Percentiles rank a stretch among this genome's conserved stretches.
phyloP scores from a whole-genome alignment of 2,329 filamentous ascomycete species.

The Apiospora phragmitis region DNA sequence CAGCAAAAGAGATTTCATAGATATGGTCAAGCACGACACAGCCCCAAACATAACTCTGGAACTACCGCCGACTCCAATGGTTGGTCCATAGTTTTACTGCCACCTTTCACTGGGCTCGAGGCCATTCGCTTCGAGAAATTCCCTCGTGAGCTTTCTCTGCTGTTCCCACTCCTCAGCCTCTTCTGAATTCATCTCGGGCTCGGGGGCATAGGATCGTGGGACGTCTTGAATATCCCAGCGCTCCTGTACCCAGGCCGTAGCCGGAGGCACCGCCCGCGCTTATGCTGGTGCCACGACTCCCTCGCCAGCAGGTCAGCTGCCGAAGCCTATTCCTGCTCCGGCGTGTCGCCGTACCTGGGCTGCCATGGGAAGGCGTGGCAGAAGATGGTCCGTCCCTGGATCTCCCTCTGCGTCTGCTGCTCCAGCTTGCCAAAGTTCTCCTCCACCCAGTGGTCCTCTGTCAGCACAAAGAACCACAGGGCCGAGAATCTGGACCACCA shows the following conservation, averaged over 20 bases:
- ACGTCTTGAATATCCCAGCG: conserved; percentile 19
- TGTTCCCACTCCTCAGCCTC: neutral
- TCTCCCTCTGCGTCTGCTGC: neutral
- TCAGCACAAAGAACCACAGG: conserved; percentile 13
- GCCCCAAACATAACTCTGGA: neutral
- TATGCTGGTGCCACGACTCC: conserved; percentile 17
- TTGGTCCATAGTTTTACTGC: neutral
- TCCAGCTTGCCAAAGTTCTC: conserved; percentile 10
- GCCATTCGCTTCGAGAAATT: neutral
- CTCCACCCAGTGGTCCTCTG: conserved; percentile 16
- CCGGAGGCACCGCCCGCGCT: conserved; percentile 20
- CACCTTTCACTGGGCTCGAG: neutral
- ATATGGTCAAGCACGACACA: too few species aligned
- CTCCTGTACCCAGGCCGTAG: conserved; percentile 22
- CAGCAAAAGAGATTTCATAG: neutral
- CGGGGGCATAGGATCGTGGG: neutral
- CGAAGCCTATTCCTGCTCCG: conserved; percentile 16
- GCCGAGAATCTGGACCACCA: neutral
- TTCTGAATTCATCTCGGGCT: neutral
- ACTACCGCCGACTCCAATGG: neutral
- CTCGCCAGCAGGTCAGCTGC: conserved; percentile 16
- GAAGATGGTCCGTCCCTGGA: neutral
- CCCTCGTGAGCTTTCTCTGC: neutral
- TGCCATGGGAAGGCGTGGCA: neutral
- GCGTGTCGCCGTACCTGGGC: neutral